Base-by-base conservation (phyloP, 495 filamentous ascomycete species). In the Jackrogersella minutella region DNA sequence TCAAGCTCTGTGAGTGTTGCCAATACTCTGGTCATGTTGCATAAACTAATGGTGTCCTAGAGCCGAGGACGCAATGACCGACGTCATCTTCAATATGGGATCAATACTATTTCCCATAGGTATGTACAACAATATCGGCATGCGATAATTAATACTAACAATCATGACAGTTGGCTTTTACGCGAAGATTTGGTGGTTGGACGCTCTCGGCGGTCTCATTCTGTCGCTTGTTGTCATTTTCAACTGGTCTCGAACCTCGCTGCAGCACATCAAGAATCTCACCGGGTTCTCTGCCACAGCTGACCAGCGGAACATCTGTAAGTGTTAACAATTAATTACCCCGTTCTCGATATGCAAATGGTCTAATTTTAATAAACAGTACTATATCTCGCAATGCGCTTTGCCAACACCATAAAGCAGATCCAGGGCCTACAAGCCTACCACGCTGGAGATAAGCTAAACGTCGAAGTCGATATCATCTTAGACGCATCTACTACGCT, bases 301-400 rank as follows among this genome's bases (percentile, higher is more conserved):
- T 0, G 89, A 90, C 52, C 90, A 97, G 67, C 85, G 92, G 33
- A 97, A 94, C 70, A 85, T 97, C 16, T 78, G 79, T 80, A 50
- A 62, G 78, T 67, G 19, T 40, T 24, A 11, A 22, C 11, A 33
- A 21, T 21, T 36, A 36, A 9, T 30, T 7, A 14, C 37, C 13
- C 5, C n/a, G 5, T 34, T 37, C 6, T 53, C 24, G 34, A 40
- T 21, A 16, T 21, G 10, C 7, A 22, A 3, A 6, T 6, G 34
- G 28, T 39, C 56, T 72, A 58, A 67, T 30, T 19, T 8, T 43
- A 30, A 33, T 39, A n/a, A 41, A 34, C 33, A 81, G 79, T 97
- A 6, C 81, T 97, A 0, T 97, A 97, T 77, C 83, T 96, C 60
- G 93, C 92, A 1, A 97, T 97, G 93, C 87, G 93, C 1, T 97